Conservation (phyloP, 1,139 yeast genomes). For the Geotrichum bryndzae region DNA sequence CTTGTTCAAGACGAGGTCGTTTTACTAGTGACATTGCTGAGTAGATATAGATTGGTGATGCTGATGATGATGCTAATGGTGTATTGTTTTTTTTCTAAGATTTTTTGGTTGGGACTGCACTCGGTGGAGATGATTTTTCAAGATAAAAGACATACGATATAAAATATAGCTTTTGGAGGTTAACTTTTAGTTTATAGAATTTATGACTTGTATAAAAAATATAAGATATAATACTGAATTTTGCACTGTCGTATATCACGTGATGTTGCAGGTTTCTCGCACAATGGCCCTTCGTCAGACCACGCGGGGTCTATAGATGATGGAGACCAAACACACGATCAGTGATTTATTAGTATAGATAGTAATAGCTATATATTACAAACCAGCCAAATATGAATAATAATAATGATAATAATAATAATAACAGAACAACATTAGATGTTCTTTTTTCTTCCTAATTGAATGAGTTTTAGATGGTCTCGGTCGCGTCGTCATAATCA, state of each 20-base stretch:
- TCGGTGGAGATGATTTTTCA: background rate
- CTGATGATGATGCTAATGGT: background rate
- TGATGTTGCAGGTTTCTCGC: no score
- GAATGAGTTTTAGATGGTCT: conserved; percentile 16
- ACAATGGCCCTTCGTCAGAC: no score
- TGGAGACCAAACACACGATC: no score
- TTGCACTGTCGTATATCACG: no score
- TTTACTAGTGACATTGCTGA: conserved; percentile 9
- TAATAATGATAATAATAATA: no score
- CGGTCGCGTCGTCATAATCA: conserved; percentile 13
- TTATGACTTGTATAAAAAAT: background rate
- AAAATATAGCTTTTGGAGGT: no score
- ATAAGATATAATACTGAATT: background rate
- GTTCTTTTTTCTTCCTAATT: conserved; percentile 29
- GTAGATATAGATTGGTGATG: background rate
- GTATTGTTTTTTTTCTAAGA: background rate
- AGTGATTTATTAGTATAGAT: no score
- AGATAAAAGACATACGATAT: background rate
- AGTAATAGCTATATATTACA: no score
- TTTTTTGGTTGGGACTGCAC: background rate
- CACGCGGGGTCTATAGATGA: no score
- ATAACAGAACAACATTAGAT: conserved; percentile 23
- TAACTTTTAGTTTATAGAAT: no score
- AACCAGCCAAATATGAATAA: no score
- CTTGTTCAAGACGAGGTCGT: conserved; percentile 4